phyloP scores from a whole-genome alignment of 129 eudicot species.

The Centella asiatica region DNA sequence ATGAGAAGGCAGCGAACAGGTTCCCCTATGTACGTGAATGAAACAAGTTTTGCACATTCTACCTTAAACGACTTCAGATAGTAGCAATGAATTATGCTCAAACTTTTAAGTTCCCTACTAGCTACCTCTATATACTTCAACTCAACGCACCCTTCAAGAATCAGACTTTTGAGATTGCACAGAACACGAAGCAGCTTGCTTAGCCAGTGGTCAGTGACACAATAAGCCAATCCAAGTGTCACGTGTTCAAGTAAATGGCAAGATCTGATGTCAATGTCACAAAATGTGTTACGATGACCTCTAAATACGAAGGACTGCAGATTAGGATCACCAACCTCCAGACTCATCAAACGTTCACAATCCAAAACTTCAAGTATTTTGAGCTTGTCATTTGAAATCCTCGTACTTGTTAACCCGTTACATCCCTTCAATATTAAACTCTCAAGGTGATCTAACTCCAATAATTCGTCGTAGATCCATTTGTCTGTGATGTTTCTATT shows the following conservation, averaged over 20 bases:
- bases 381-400: slow-evolving; percentile 15
- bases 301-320: slow-evolving; percentile 14
- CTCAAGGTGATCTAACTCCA: slow-evolving; percentile 15
- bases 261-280: slow-evolving; percentile 6
- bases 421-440: slow-evolving; percentile 18
- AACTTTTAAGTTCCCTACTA: slow-evolving; percentile 18
- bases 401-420: background rate
- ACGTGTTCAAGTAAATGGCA: slow-evolving; percentile 10
- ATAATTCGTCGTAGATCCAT: slow-evolving; percentile 18
- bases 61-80: slow-evolving; percentile 16
- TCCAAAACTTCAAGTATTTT: slow-evolving; percentile 12
- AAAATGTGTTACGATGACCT: background rate
- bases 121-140: slow-evolving; percentile 14
- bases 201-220: slow-evolving; percentile 16
- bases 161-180: slow-evolving; percentile 16
- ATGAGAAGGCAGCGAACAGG: slow-evolving; percentile 4
- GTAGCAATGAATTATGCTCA: slow-evolving; percentile 13
- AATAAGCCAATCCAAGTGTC: background rate
- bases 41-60: slow-evolving; percentile 18
- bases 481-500: slow-evolving; percentile 6
- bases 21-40: slow-evolving; percentile 23
- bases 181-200: slow-evolving; percentile 5
- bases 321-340: background rate
- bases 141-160: slow-evolving; percentile 11
- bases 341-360: slow-evolving; percentile 11